Percentiles rank a stretch among this genome's conserved stretches.
Evolutionary conservation across 2,329 filamentous ascomycete genomes (phyloP).

Genomic region (Fusarium torreyae): DNA sequence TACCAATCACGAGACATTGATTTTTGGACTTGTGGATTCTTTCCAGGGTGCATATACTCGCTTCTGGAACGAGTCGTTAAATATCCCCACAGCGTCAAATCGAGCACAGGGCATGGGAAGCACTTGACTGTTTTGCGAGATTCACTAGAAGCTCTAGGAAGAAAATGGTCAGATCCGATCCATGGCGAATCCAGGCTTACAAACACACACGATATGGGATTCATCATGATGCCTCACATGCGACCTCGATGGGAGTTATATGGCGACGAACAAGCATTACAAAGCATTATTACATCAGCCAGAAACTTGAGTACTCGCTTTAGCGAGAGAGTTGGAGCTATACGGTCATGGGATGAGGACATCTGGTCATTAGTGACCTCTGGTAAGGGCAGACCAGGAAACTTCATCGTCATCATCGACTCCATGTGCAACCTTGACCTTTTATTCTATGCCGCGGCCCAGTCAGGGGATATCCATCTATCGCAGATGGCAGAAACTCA

Average conservation of each 20-base stretch:
- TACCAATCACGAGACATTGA: background rate
- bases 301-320: background rate
- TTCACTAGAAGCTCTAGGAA: background rate
- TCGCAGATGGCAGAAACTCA: no score
- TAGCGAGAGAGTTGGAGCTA: background rate
- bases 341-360: background rate
- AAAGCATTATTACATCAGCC: background rate
- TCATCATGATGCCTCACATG: background rate
- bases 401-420: background rate
- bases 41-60: background rate
- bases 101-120: background rate
- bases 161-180: background rate
- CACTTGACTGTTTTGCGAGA: background rate
- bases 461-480: no score
- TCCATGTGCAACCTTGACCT: background rate
- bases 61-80: background rate
- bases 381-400: background rate
- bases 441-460: background rate
- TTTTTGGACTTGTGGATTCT: background rate
- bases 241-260: background rate
- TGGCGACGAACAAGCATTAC: background rate
- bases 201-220: background rate
- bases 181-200: background rate
- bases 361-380: background rate
- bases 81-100: background rate